Evolutionary conservation across 768 basidiomycete genomes (phyloP).

Genomic region (Ephemerocybe angulata): DNA sequence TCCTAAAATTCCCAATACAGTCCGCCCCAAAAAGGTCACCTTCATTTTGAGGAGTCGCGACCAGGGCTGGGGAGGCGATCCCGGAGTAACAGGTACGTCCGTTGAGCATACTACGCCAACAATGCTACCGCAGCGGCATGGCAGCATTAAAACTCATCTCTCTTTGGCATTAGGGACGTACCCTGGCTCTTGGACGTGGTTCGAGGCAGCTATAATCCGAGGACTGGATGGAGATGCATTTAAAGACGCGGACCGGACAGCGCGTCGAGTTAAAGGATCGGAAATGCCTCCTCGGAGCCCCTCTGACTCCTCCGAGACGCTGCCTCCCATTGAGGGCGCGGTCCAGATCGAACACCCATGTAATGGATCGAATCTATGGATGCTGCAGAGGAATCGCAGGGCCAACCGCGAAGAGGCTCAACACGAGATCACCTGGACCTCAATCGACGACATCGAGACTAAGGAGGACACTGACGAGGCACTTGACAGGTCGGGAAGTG

Average conservation of each 20-base stretch:
- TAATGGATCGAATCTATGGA: slow-evolving; percentile 17
- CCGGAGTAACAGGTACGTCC: slow-evolving; percentile 16
- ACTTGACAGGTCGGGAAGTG: slow-evolving; percentile 12
- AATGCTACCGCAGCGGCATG: no score
- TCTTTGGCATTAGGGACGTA: slow-evolving; percentile 20
- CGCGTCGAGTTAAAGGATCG: neutral
- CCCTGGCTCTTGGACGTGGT: slow-evolving; percentile 30
- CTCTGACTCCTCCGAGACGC: neutral
- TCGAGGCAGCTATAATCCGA: slow-evolving; percentile 29
- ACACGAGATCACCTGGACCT: slow-evolving; percentile 24
- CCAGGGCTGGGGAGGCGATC: slow-evolving; percentile 32
- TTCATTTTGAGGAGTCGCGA: slow-evolving; percentile 23
- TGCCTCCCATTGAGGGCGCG: slow-evolving; percentile 7
- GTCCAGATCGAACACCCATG: slow-evolving; percentile 12
- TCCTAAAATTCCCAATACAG: slow-evolving; percentile 7
- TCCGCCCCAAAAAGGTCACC: slow-evolving; percentile 11
- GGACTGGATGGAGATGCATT: slow-evolving; percentile 1
- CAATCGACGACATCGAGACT: neutral
- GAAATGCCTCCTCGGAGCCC: neutral
- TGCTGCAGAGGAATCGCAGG: slow-evolving; percentile 27
- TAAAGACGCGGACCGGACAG: neutral
- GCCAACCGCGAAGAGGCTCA: slow-evolving; percentile 13
- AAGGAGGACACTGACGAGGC: slow-evolving; percentile 5
- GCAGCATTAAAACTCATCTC: neutral
- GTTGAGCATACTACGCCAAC: neutral